These are phyloP conservation scores for Myxozyma vanderwaltii DNA, from an alignment of 805 yeast genomes.

Conservation along the genomic window DNA sequence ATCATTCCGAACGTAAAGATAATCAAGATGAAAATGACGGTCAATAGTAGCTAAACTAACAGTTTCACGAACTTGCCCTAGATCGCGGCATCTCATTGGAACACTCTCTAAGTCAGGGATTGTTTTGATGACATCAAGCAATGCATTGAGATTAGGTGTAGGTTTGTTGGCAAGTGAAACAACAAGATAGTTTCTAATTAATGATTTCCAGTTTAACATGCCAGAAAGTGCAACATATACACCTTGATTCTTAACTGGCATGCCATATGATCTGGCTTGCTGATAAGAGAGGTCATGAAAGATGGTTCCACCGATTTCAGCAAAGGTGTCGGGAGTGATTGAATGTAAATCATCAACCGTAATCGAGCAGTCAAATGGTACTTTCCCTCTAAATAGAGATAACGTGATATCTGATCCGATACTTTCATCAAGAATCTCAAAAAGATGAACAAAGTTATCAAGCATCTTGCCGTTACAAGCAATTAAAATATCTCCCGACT, in stretches of 20 bases:
- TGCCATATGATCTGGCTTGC: conserved; percentile 31
- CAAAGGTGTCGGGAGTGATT: conserved; percentile 28
- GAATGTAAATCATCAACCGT: conserved; percentile 30
- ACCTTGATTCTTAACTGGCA: conserved; percentile 31
- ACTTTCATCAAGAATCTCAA: conserved; percentile 23
- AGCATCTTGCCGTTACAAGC: conserved; percentile 21
- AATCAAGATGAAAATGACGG: conserved; percentile 32
- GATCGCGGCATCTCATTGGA: conserved; percentile 22
- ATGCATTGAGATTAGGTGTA: conserved; percentile 28
- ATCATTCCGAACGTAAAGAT: conserved; percentile 30
- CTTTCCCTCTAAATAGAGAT: conserved; percentile 16
- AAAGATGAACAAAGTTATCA: conserved; percentile 26
- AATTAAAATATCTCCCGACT: conserved; percentile 32
- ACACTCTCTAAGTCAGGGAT: conserved; percentile 27
- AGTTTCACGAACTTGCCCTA: conserved; percentile 29
- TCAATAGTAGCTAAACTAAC: conserved; percentile 26
- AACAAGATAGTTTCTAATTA: conserved; percentile 27
- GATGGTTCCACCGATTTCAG: conserved; percentile 31
- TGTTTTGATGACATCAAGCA: conserved; percentile 13
- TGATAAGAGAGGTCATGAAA: conserved; percentile 33
- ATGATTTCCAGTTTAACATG: conserved; percentile 27
- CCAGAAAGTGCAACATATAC: conserved; percentile 32
- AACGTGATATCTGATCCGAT: conserved; percentile 13
- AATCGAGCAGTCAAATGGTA: conserved; percentile 2
- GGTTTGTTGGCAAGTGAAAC: conserved; percentile 21